phyloP scores from a whole-genome alignment of 108 stramenopile genomes.

The Cylindrotheca closterium region DNA sequence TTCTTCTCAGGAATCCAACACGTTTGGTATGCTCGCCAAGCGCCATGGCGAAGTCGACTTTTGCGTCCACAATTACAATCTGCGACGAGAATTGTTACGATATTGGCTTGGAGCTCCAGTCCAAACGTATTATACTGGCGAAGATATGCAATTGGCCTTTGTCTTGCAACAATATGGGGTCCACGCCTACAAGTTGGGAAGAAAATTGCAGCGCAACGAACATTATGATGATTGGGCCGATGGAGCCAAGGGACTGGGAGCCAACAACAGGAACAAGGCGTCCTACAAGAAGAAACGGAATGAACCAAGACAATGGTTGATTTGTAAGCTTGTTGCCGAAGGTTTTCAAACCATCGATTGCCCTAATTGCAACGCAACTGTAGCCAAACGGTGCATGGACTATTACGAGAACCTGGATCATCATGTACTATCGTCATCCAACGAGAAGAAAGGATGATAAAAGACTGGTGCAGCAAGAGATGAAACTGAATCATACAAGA shows the following conservation, averaged over 20 bases:
- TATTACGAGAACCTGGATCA: no score
- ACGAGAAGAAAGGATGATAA: no score
- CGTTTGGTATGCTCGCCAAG: not conserved
- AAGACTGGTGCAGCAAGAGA: no score
- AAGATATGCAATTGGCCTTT: constrained; percentile 14
- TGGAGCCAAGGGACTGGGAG: constrained; percentile 1
- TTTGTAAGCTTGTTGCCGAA: not conserved
- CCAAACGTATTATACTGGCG: constrained; percentile 9
- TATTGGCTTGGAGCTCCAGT: constrained; percentile 2
- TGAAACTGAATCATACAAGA: no score
- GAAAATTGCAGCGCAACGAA: no score
- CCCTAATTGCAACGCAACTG: not conserved
- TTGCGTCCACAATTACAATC: constrained; percentile 9
- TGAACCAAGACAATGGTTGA: constrained; percentile 5
- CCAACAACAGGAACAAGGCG: not conserved
- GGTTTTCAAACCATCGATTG: constrained; percentile 1
- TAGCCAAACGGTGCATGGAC: not conserved
- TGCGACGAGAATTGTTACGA: constrained; percentile 12
- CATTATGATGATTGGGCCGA: not conserved
- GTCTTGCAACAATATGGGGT: constrained; percentile 4
- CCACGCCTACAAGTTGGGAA: not conserved
- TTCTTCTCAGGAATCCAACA: not conserved
- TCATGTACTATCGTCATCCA: no score
- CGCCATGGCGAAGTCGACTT: constrained; percentile 3
- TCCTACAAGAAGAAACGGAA: constrained; percentile 9